These are phyloP conservation scores for Globisporangium lucens DNA, from an alignment of 352 stramenopile genomes.

Conservation along the genomic window DNA sequence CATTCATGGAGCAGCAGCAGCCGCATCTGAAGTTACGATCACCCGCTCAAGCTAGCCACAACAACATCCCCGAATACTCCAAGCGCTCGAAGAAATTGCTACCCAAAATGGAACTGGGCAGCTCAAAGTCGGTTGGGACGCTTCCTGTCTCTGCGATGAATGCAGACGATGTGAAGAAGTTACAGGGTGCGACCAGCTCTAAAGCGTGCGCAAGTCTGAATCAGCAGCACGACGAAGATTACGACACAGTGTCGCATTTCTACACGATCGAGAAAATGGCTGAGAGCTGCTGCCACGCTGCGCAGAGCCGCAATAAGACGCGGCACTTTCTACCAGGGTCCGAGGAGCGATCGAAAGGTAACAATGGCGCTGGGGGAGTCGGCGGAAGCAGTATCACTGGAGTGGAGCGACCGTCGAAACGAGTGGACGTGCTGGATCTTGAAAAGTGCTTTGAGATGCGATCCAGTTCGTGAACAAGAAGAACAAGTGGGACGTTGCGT, in stretches of 20 bases:
- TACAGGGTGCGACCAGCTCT: not conserved
- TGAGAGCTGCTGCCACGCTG: conserved; percentile 65
- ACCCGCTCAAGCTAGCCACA: conserved; percentile 6
- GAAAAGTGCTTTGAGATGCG: conserved; percentile 64
- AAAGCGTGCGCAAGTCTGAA: conserved; percentile 17
- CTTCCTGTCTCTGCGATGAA: not conserved
- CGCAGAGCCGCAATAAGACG: conserved; percentile 67
- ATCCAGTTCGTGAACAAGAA: conserved; percentile 60
- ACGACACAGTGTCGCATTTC: conserved; percentile 56
- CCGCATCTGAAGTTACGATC: not conserved
- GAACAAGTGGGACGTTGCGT: conserved; percentile 37
- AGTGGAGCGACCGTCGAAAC: conserved; percentile 55
- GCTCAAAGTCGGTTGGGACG: not conserved
- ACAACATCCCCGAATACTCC: not conserved
- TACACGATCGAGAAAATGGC: conserved; percentile 78
- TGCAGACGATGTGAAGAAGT: conserved; percentile 13
- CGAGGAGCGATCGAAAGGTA: conserved; percentile 55
- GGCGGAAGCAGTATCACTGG: conserved; percentile 44
- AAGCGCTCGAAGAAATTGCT: conserved; percentile 20
- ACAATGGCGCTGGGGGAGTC: conserved; percentile 30
- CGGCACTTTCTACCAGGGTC: conserved; percentile 71
- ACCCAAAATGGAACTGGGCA: conserved; percentile 13
- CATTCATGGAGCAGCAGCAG: conserved; percentile 20
- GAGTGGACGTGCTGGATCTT: conserved; percentile 67
- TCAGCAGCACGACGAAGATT: conserved; percentile 24